Percentiles rank a stretch among this genome's conserved stretches.
Conservation (phyloP, 2,329 filamentous ascomycete species). For the Tolypocladium tropicale region DNA sequence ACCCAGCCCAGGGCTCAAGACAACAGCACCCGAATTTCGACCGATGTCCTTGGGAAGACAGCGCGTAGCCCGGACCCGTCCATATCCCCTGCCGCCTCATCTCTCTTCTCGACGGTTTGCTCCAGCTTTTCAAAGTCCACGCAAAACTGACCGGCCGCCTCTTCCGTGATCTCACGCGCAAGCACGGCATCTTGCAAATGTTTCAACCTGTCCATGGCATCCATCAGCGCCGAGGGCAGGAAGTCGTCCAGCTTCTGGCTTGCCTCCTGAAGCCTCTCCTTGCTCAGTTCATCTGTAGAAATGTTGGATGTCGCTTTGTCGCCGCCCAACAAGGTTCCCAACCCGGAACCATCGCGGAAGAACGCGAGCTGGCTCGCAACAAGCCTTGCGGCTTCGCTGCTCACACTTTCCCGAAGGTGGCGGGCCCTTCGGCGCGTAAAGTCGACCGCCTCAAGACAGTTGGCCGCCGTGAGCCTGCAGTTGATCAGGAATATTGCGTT, state of each 20-base stretch:
- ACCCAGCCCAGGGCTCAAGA: constrained; percentile 17
- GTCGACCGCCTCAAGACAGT: constrained; percentile 45
- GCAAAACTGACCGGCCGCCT: constrained; percentile 76
- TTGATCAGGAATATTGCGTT: constrained; percentile 64
- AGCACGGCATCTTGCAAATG: constrained; percentile 61
- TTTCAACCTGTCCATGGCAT: constrained; percentile 74
- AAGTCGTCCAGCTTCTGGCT: constrained; percentile 82
- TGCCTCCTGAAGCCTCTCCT: constrained; percentile 45
- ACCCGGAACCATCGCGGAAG: constrained; percentile 64
- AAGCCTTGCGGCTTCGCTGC: constrained; percentile 45
- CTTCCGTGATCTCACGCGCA: constrained; percentile 67
- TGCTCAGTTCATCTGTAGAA: constrained; percentile 34
- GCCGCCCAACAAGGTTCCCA: constrained; percentile 52
- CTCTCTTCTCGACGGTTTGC: constrained; percentile 33
- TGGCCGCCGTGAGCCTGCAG: constrained; percentile 51
- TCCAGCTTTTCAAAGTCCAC: constrained; percentile 63
- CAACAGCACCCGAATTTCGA: constrained; percentile 49
- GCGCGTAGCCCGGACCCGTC: constrained; percentile 15
- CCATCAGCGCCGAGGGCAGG: constrained; percentile 83
- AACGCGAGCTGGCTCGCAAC: constrained; percentile 60
- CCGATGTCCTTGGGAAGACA: constrained; percentile 48
- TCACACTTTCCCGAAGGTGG: constrained; percentile 46
- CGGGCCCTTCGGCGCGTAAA: constrained; percentile 51
- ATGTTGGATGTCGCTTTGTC: constrained; percentile 25
- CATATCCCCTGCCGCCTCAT: constrained; percentile 17